These are phyloP conservation scores for Dipodascus geniculatus DNA, from an alignment of 805 yeast species.

Conservation along the genomic window DNA sequence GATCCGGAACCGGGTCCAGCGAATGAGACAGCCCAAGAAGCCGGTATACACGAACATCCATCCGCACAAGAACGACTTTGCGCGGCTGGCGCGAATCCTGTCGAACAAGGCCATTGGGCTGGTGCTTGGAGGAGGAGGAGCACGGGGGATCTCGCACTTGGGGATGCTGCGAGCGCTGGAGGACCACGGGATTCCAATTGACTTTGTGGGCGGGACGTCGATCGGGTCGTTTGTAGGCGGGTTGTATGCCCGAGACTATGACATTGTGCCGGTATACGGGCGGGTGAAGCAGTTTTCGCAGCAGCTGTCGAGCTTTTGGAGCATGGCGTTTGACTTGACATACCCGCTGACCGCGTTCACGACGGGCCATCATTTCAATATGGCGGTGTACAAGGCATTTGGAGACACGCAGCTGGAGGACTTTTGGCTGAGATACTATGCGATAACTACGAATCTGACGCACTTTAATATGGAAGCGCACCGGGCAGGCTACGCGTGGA, in stretches of 20 bases:
- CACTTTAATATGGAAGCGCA: slow-evolving; percentile 93
- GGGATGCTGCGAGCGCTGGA: slow-evolving; percentile 88
- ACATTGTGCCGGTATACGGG: slow-evolving; percentile 82
- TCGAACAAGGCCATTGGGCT: slow-evolving; percentile 92
- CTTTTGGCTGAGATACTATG: slow-evolving; percentile 82
- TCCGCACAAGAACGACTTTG: slow-evolving; percentile 74
- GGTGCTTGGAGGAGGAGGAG: slow-evolving; percentile 97
- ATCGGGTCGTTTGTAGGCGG: slow-evolving; percentile 97
- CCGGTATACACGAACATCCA: slow-evolving; percentile 27
- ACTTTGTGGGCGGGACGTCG: slow-evolving; percentile 90
- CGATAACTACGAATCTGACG: slow-evolving; percentile 94
- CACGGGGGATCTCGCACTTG: slow-evolving; percentile 84
- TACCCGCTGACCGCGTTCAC: slow-evolving; percentile 91
- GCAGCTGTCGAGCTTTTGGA: slow-evolving; percentile 76
- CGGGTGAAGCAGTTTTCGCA: slow-evolving; percentile 78
- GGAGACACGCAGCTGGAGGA: slow-evolving; percentile 91
- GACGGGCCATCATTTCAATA: slow-evolving; percentile 92
- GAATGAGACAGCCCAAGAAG: slow-evolving; percentile 13
- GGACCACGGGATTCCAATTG: slow-evolving; percentile 87
- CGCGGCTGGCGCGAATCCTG: slow-evolving; percentile 76
- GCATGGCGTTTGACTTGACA: slow-evolving; percentile 72
- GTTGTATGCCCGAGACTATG: slow-evolving; percentile 83
- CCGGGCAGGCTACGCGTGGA: slow-evolving; percentile 87
- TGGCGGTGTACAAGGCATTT: slow-evolving; percentile 92
- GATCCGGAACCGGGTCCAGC: slow-evolving; percentile 23